Evolutionary conservation across 352 stramenopile species (phyloP).

Genomic region (Phytophthora melonis): DNA sequence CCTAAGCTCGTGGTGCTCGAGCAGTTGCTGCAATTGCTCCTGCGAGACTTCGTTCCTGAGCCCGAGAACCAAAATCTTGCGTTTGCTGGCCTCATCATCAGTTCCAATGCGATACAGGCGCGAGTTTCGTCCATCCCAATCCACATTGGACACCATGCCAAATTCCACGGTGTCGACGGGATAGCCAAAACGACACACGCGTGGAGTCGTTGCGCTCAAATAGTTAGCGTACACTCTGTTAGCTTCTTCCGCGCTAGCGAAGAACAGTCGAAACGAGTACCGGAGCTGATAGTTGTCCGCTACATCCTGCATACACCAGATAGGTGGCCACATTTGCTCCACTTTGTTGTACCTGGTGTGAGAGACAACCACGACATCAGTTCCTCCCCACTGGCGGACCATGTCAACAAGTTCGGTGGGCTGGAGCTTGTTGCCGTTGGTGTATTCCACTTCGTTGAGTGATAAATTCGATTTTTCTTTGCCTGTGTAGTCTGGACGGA

Average conservation of each 20-base stretch:
- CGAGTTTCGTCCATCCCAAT: too few relatives aligned
- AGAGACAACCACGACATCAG: too few relatives aligned
- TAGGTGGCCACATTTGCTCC: too few relatives aligned
- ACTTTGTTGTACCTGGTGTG: too few relatives aligned
- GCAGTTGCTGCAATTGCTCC: neutral
- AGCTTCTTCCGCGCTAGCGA: neutral
- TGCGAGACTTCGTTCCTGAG: neutral
- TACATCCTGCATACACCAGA: neutral
- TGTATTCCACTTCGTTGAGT: too few relatives aligned
- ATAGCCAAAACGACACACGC: neutral
- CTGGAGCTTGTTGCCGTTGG: too few relatives aligned
- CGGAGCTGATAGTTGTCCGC: neutral
- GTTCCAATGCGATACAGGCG: too few relatives aligned
- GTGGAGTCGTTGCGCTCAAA: neutral
- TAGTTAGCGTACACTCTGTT: neutral
- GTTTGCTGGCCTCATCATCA: too few relatives aligned
- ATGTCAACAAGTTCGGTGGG: too few relatives aligned
- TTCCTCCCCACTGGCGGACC: too few relatives aligned
- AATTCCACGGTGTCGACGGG: neutral
- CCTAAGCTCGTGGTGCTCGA: neutral
- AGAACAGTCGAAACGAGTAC: slow-evolving; percentile 4
- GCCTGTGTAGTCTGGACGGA: too few relatives aligned
- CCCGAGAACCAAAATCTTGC: neutral
- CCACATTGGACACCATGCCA: neutral
- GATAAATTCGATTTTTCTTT: too few relatives aligned